Conservation (phyloP, 768 basidiomycete genomes). For the Pleurotus sapidus region DNA sequence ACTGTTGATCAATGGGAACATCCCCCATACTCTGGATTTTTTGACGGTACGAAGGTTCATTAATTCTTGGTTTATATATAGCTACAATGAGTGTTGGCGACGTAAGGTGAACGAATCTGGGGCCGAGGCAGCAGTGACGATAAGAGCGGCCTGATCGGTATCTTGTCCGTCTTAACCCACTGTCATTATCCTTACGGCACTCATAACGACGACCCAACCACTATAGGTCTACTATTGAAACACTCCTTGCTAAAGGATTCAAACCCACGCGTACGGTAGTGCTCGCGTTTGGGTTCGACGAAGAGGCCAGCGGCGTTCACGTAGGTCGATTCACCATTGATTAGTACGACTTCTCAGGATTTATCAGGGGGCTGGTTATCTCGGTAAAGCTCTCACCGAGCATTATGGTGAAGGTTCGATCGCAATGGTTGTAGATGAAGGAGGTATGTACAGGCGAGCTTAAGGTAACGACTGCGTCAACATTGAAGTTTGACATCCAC, state of each 20-base stretch:
- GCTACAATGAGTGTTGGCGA: background rate
- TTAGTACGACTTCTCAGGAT: background rate
- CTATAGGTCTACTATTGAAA: constrained; percentile 54
- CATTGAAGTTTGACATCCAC: background rate
- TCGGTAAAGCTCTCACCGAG: constrained; percentile 46
- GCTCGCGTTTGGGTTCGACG: constrained; percentile 73
- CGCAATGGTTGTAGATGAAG: constrained; percentile 86
- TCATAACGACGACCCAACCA: background rate
- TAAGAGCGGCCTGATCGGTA: constrained; percentile 72
- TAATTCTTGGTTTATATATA: background rate
- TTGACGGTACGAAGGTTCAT: constrained; percentile 37
- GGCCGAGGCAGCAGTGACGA: constrained; percentile 75
- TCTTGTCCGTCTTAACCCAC: constrained; percentile 38
- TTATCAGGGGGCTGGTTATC: constrained; percentile 49
- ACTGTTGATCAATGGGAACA: constrained; percentile 50
- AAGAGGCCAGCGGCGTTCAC: constrained; percentile 57
- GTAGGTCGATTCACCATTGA: constrained; percentile 22
- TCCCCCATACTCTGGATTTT: constrained; percentile 58
- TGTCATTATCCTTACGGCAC: background rate
- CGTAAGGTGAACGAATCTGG: constrained; percentile 59
- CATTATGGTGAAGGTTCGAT: constrained; percentile 72
- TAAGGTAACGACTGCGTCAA: background rate
- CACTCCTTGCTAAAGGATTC: constrained; percentile 59
- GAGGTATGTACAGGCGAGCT: constrained; percentile 46
- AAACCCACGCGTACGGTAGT: constrained; percentile 61